Evolutionary conservation across 1,284 basidiomycete genomes (phyloP).

Genomic region (Pseudozyma thailandica): DNA sequence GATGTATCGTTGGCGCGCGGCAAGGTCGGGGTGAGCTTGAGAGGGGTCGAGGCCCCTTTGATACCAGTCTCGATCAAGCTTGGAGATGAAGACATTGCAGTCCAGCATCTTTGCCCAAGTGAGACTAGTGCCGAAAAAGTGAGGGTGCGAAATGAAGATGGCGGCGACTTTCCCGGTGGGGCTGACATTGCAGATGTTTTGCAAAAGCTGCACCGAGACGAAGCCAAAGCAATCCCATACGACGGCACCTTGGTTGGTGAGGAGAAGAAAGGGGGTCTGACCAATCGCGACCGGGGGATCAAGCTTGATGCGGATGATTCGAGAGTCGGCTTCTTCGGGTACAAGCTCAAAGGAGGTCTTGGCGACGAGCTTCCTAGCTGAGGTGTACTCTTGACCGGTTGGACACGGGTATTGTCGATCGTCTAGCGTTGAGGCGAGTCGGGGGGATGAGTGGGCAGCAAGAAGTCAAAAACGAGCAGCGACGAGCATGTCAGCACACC

Average conservation of each 20-base stretch:
- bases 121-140: constrained; percentile 28
- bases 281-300: constrained; percentile 38
- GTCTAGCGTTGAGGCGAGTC: constrained; percentile 4
- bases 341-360: constrained; percentile 26
- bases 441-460: neutral
- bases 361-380: constrained; percentile 21
- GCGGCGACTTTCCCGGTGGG: constrained; percentile 30
- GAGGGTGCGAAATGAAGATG: constrained; percentile 42
- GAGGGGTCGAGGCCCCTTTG: constrained; percentile 27
- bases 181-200: constrained; percentile 18
- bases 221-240: constrained; percentile 45
- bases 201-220: constrained; percentile 27
- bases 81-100: constrained; percentile 44
- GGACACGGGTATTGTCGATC: constrained; percentile 33
- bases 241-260: constrained; percentile 21
- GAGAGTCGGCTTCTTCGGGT: constrained; percentile 30
- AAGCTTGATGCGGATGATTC: constrained; percentile 33
- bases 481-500: neutral
- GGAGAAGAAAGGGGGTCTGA: constrained; percentile 35
- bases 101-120: constrained; percentile 43
- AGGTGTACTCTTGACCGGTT: constrained; percentile 30
- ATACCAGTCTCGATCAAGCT: constrained; percentile 38
- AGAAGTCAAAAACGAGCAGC: neutral
- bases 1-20: constrained; percentile 19
- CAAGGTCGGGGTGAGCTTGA: constrained; percentile 17